phyloP scores from a whole-genome alignment of 1,139 yeast genomes.

The Lodderomyces margitis region DNA sequence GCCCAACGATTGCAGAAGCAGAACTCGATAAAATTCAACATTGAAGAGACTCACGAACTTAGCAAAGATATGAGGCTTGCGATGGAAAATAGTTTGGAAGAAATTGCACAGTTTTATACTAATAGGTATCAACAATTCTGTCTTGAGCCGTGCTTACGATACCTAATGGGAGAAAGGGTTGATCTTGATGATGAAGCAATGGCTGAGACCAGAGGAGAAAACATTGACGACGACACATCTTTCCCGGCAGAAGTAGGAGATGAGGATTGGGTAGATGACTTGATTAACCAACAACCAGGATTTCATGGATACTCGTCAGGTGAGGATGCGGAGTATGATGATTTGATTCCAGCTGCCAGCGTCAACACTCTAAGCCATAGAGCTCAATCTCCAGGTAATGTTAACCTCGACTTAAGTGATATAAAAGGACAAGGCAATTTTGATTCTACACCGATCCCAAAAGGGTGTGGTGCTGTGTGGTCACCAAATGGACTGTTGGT shows the following conservation, averaged over 20 bases:
- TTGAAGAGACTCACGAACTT: slow-evolving; percentile 79
- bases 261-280: slow-evolving; percentile 48
- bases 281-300: slow-evolving; percentile 38
- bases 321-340: slow-evolving; percentile 31
- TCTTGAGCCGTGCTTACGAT: slow-evolving; percentile 76
- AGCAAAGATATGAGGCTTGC: slow-evolving; percentile 44
- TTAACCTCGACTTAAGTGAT: not conserved
- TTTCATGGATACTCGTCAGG: slow-evolving; percentile 24
- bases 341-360: slow-evolving; percentile 24
- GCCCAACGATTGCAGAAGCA: slow-evolving; percentile 20
- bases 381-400: not conserved
- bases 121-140: slow-evolving; percentile 60
- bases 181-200: slow-evolving; percentile 43
- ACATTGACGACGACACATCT: slow-evolving; percentile 20
- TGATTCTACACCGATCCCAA: slow-evolving; percentile 88
- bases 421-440: slow-evolving; percentile 21
- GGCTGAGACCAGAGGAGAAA: slow-evolving; percentile 20
- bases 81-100: slow-evolving; percentile 50
- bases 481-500: slow-evolving; percentile 73
- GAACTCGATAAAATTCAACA: slow-evolving; percentile 43
- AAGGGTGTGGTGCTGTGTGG: slow-evolving; percentile 93
- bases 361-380: not conserved
- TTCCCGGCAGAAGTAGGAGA: slow-evolving; percentile 35
- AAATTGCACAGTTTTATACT: slow-evolving; percentile 58
- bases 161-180: slow-evolving; percentile 77